Conservation (phyloP, 2,329 filamentous ascomycete genomes). For the Microdochium trichocladiopsis region DNA sequence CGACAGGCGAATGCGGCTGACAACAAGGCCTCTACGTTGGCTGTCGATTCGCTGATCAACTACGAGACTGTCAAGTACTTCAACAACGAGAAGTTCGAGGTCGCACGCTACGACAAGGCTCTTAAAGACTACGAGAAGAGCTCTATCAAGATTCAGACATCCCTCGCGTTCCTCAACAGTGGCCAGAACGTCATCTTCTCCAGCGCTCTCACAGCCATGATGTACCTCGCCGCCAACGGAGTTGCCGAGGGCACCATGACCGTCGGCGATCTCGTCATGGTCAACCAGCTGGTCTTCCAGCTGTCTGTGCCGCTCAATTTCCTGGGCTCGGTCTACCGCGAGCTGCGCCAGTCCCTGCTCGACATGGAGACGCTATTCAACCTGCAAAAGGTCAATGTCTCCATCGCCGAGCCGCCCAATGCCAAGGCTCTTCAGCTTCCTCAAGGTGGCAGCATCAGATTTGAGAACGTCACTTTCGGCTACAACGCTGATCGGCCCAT, state of each 20-base stretch:
- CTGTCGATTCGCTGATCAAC: conserved; percentile 95
- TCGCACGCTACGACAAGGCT: conserved; percentile 81
- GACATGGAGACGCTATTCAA: conserved; percentile 99
- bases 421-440: conserved; percentile 67
- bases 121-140: conserved; percentile 83
- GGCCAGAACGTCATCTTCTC: conserved; percentile 98
- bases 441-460: conserved; percentile 80
- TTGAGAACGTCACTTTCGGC: conserved; percentile 92
- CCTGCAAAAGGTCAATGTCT: conserved; percentile 91
- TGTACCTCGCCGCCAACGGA: conserved; percentile 91
- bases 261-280: conserved; percentile 95
- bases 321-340: conserved; percentile 93
- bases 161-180: conserved; percentile 83
- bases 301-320: conserved; percentile 96
- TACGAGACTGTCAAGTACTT: conserved; percentile 99
- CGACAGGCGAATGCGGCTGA: conserved; percentile 94
- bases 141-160: conserved; percentile 95
- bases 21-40: conserved; percentile 89
- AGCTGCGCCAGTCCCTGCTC: conserved; percentile 85
- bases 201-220: conserved; percentile 88
- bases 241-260: conserved; percentile 76
- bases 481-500: conserved; percentile 86
- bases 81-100: conserved; percentile 96
- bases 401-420: conserved; percentile 68
- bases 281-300: conserved; percentile 98